Percentiles rank a stretch among this genome's conserved stretches.
phyloP scores from a whole-genome alignment of 2,329 filamentous ascomycete species.

The Emmonsia crescens region DNA sequence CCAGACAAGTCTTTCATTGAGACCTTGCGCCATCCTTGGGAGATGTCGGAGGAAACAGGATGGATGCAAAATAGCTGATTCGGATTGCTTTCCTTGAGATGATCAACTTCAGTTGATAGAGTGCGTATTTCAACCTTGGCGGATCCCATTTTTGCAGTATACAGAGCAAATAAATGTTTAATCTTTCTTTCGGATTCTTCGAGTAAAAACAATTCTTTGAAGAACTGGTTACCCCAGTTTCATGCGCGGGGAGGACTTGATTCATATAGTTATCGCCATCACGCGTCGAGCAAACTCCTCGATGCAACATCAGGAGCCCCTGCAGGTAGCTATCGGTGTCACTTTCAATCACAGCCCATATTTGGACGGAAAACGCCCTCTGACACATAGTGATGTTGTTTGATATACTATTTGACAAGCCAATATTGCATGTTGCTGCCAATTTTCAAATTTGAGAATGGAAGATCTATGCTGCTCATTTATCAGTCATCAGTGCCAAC shows the following conservation, averaged over 20 bases:
- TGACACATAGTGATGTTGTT: background rate
- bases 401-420: background rate
- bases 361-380: background rate
- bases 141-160: background rate
- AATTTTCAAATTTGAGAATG: background rate
- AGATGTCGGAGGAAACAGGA: constrained; percentile 2
- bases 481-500: background rate
- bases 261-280: background rate
- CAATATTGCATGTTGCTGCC: background rate
- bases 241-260: background rate
- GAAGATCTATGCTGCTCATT: constrained; percentile 2
- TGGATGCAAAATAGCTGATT: constrained; percentile 4
- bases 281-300: background rate
- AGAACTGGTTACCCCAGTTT: background rate
- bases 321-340: background rate
- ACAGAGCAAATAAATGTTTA: background rate
- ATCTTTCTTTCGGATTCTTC: background rate
- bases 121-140: background rate
- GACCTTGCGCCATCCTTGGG: constrained; percentile 6
- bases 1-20: constrained; percentile 14
- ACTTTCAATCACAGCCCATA: background rate
- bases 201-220: background rate
- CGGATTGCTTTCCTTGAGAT: constrained; percentile 2
- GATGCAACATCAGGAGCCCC: background rate
- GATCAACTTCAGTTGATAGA: background rate